Conservation (phyloP, 148 eudicot genomes). For the Hydrangea macrophylla region DNA sequence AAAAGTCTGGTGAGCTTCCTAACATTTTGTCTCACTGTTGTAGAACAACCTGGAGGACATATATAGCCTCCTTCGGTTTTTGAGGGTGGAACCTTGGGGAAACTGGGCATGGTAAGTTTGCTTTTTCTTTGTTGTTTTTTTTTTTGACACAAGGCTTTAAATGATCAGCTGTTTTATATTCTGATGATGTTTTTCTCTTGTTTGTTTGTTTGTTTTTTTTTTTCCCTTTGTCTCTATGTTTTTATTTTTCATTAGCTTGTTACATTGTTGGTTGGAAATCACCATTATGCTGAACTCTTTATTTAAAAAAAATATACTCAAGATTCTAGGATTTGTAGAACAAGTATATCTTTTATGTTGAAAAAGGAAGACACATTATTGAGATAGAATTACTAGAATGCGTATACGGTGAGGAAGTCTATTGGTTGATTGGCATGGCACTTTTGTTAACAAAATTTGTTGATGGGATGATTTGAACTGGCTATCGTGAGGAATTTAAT, state of each 20-base stretch:
- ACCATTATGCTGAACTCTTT: background rate
- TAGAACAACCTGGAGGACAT: constrained; percentile 96
- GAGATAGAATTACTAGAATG: too few relatives aligned
- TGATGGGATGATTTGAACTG: background rate
- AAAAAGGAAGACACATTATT: background rate
- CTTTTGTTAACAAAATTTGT: background rate
- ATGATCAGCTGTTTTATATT: background rate
- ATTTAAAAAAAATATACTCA: background rate
- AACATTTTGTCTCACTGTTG: constrained; percentile 21
- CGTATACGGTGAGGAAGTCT: too few relatives aligned
- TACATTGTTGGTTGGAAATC: background rate
- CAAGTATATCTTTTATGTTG: background rate
- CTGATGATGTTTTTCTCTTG: background rate
- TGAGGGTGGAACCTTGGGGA: constrained; percentile 98
- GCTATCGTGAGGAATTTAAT: too few relatives aligned
- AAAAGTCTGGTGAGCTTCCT: constrained; percentile 10
- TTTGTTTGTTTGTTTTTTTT: background rate
- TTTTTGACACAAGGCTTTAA: too few relatives aligned
- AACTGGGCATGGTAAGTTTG: constrained; percentile 93
- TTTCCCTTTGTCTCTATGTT: background rate
- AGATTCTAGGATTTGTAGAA: background rate
- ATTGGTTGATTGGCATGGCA: too few relatives aligned
- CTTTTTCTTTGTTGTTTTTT: background rate
- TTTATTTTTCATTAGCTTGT: background rate
- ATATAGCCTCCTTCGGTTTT: constrained; percentile 89